Evolutionary conservation across 2,329 filamentous ascomycete species (phyloP).

Genomic region (Exserohilum rostratum): DNA sequence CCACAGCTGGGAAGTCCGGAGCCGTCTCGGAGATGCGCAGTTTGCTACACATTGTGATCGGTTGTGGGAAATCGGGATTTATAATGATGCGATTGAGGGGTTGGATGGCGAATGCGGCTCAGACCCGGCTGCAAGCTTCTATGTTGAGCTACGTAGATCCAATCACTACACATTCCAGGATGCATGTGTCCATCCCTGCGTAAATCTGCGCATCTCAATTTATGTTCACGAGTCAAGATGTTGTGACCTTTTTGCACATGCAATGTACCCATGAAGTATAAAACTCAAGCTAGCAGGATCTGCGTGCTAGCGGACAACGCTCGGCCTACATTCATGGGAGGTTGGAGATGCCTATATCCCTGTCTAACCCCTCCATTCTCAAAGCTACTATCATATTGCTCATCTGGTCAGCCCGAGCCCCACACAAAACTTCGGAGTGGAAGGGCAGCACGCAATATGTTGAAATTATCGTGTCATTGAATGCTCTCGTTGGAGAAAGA

Average conservation of each 20-base stretch:
- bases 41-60: background rate
- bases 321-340: background rate
- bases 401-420: background rate
- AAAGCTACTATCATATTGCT: background rate
- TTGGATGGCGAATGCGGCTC: constrained; percentile 15
- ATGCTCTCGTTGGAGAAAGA: background rate
- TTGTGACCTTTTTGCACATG: background rate
- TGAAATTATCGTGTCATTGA: background rate
- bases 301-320: background rate
- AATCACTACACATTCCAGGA: background rate
- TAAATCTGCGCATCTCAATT: background rate
- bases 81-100: constrained; percentile 19
- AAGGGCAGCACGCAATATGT: constrained; percentile 11
- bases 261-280: background rate
- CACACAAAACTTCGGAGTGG: background rate
- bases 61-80: background rate
- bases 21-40: background rate
- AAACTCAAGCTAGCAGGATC: background rate
- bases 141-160: background rate
- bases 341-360: background rate
- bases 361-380: background rate
- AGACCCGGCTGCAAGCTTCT: background rate
- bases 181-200: background rate
- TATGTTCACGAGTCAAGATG: background rate
- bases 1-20: background rate